These are phyloP conservation scores for Citrus maxima DNA, from an alignment of 345 rosid genomes.

Conservation along the genomic window DNA sequence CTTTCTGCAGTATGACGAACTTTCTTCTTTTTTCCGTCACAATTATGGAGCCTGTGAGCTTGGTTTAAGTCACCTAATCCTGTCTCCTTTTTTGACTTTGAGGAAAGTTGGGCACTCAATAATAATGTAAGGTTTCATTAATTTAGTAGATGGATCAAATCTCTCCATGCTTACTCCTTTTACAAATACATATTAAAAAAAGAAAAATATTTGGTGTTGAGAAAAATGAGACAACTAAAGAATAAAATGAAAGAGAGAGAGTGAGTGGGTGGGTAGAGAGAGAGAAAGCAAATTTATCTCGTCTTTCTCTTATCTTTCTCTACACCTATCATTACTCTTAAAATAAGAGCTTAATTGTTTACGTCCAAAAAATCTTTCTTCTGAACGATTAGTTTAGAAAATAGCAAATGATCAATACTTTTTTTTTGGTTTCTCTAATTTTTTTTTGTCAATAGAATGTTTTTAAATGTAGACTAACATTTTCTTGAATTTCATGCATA, in stretches of 20 bases:
- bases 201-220: too few relatives aligned
- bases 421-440: neutral
- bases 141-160: neutral
- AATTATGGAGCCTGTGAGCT: slow-evolving; percentile 3
- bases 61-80: slow-evolving; percentile 34
- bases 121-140: neutral
- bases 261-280: too few relatives aligned
- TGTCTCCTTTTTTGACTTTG: slow-evolving; percentile 31
- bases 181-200: too few relatives aligned
- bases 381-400: neutral
- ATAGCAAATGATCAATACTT: neutral
- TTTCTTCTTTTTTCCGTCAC: neutral
- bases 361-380: slow-evolving; percentile 9
- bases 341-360: neutral
- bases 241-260: too few relatives aligned
- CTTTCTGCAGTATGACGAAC: neutral
- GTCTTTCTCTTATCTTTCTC: too few relatives aligned
- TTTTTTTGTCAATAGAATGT: too few relatives aligned
- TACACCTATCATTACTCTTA: too few relatives aligned
- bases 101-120: neutral
- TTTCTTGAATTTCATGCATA: neutral
- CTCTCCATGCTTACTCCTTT: neutral
- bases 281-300: rapidly evolving
- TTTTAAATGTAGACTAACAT: neutral
- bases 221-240: too few relatives aligned